Percentiles rank a stretch among this genome's conserved stretches.
Conservation (phyloP, 805 yeast genomes). For the Candida awuae region DNA sequence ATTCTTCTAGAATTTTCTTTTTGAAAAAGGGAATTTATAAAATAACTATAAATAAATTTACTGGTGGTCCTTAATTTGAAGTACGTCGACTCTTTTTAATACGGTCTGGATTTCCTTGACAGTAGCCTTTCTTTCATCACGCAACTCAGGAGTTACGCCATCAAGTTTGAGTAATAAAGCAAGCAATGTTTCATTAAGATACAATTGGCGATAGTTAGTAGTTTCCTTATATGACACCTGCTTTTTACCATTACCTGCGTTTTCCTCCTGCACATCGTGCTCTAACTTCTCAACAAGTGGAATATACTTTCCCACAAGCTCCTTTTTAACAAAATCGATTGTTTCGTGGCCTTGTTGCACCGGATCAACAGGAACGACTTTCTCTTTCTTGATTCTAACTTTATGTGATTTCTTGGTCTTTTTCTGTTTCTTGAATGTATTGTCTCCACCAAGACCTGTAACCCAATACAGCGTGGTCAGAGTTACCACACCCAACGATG, state of each 20-base stretch:
- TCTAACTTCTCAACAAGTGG: conserved; percentile 7
- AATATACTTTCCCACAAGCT: neutral
- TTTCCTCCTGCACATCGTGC: conserved; percentile 2
- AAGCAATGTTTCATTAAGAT: conserved; percentile 58
- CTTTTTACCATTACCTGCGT: neutral
- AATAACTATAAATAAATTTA: no score
- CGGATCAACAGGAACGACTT: conserved; percentile 15
- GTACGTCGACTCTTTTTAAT: conserved; percentile 45
- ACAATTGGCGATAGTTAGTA: conserved; percentile 42
- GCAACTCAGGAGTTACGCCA: conserved; percentile 42
- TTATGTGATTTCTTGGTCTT: conserved; percentile 8
- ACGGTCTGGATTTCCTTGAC: conserved; percentile 54
- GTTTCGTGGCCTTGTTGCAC: conserved; percentile 16
- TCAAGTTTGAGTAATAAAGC: conserved; percentile 62
- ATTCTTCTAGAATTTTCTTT: no score
- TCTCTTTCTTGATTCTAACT: conserved; percentile 10
- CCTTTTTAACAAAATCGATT: conserved; percentile 1
- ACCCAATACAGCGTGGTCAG: conserved; percentile 7
- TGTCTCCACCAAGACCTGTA: conserved; percentile 3
- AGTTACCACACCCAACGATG: conserved; percentile 13
- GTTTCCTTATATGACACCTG: conserved; percentile 20
- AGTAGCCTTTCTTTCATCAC: conserved; percentile 49
- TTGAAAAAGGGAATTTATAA: no score
- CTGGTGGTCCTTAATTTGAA: conserved; percentile 17
- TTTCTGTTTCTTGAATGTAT: conserved; percentile 8